Base-by-base conservation (phyloP, 2,329 filamentous ascomycete species). In the Botryosphaeria dothidea region DNA sequence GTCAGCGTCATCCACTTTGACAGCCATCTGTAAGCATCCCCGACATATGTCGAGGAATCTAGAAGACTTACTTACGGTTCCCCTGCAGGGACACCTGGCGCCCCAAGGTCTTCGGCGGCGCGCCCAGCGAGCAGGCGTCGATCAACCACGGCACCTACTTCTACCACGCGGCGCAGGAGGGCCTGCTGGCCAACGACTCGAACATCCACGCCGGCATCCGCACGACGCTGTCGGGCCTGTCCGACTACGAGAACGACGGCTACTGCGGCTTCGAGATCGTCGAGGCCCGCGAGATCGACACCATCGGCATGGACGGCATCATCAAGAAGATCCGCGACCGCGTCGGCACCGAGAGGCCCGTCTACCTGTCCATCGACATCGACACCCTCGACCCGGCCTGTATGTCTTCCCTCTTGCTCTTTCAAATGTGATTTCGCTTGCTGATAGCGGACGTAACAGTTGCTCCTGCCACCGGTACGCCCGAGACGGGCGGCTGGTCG, bases 101-200 rank as follows among this genome's bases (percentile, higher is more conserved):
- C 66, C 92, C 92, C 48, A 94, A 94, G 75, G 92, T 95, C 27
- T 96, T 96, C 71, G 92, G 92, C 62, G 92, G 92, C 31, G 88
- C 90, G 0, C 92, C 92, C 0, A 90, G 87, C 29, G 85, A 93
- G 67, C 86, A 88, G 43, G 92, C 92, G 21, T 84, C 84, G 68
- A 89, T 96, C 80, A 96, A 95, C 79, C 91, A 95, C 79, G 92
- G 92, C 46, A 95, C 92, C 1, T 95, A 95, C 81, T 96, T 96
- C 80, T 95, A 90, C 79, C 91, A 94, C 74, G 92, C 92, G 0
- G 80, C 89, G 0, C 86, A 88, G 78, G 91, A 95, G 75, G 92
- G 92, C 2, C 82, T 95, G 17, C 82, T 96, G 21, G 84, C 84
- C 67, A 96, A 95, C 73, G 90, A 95, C 80, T 90, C 87, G 69